phyloP scores from a whole-genome alignment of 495 filamentous ascomycete genomes.

The Hypoxylon fragiforme region DNA sequence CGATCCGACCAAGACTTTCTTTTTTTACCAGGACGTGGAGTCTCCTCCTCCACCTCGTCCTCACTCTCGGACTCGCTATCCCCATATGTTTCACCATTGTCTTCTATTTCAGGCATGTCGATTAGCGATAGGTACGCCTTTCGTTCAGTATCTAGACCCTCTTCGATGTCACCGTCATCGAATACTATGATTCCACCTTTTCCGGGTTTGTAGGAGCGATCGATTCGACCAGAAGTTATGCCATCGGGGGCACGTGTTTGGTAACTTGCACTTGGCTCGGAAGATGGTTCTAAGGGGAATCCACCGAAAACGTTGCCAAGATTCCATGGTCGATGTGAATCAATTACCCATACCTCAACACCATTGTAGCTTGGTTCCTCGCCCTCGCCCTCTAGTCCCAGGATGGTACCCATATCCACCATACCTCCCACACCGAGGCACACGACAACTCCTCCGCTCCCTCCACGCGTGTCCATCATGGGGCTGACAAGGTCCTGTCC shows the following conservation, averaged over 20 bases:
- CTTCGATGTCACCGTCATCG: conserved; percentile 95
- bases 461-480: conserved; percentile 80
- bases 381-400: conserved; percentile 66
- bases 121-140: conserved; percentile 80
- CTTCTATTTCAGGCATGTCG: conserved; percentile 89
- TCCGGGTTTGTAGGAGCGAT: conserved; percentile 69
- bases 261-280: conserved; percentile 49
- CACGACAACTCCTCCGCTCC: conserved; percentile 81
- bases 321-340: conserved; percentile 93
- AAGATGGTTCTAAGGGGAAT: conserved; percentile 53
- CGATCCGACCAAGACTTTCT: conserved; percentile 82
- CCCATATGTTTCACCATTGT: conserved; percentile 62
- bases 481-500: conserved; percentile 76
- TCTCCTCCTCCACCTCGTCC: conserved; percentile 40
- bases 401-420: conserved; percentile 75
- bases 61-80: conserved; percentile 54
- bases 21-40: conserved; percentile 59
- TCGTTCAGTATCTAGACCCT: conserved; percentile 72
- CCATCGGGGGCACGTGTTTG: conserved; percentile 53
- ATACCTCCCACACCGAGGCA: conserved; percentile 92
- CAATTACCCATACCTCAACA: conserved; percentile 93
- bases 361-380: conserved; percentile 64
- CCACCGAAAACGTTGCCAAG: conserved; percentile 89
- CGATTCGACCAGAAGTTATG: conserved; percentile 68
- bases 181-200: conserved; percentile 86